A percentile compares a stretch with the other conserved stretches of the same genome.
These are phyloP conservation scores for Letharia columbiana DNA, from an alignment of 495 filamentous ascomycete species.

Conservation along the genomic window DNA sequence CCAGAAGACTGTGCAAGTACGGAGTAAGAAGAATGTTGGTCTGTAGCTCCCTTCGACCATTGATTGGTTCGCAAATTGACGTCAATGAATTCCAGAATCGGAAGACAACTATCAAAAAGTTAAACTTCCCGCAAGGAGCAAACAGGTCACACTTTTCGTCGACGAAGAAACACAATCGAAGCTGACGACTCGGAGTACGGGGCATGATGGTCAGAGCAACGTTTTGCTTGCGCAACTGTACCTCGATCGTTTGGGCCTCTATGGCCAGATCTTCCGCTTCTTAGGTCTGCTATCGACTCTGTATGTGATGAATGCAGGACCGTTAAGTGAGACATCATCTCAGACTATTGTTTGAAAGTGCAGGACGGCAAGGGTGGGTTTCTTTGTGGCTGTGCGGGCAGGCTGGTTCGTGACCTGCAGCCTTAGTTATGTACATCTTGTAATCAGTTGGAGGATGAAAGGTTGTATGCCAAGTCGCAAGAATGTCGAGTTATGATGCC, in stretches of 20 bases:
- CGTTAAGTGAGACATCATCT: neutral
- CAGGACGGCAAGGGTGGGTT: neutral
- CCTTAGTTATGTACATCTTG: too few relatives aligned
- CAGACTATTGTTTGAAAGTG: neutral
- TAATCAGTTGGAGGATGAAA: too few relatives aligned
- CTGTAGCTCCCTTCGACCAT: neutral
- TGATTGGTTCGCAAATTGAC: neutral
- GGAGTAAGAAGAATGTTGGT: neutral
- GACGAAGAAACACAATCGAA: constrained; percentile 9
- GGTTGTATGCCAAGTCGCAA: too few relatives aligned
- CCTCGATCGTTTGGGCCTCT: constrained; percentile 4
- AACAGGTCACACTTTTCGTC: constrained; percentile 8
- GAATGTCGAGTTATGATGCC: too few relatives aligned
- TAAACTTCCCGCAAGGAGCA: neutral
- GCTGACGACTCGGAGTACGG: neutral
- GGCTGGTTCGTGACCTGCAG: too few relatives aligned
- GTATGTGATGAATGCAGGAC: constrained; percentile 2
- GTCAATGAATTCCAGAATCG: neutral
- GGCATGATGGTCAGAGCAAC: neutral
- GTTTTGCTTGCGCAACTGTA: neutral
- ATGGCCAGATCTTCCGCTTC: neutral
- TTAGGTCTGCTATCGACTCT: constrained; percentile 5
- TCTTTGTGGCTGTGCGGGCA: too few relatives aligned
- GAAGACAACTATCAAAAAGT: neutral
- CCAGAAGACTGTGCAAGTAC: neutral